Percentiles rank a stretch among this genome's conserved stretches.
Conservation (phyloP, 176 grass and related monocot species). For the Musa schizocarpa region DNA sequence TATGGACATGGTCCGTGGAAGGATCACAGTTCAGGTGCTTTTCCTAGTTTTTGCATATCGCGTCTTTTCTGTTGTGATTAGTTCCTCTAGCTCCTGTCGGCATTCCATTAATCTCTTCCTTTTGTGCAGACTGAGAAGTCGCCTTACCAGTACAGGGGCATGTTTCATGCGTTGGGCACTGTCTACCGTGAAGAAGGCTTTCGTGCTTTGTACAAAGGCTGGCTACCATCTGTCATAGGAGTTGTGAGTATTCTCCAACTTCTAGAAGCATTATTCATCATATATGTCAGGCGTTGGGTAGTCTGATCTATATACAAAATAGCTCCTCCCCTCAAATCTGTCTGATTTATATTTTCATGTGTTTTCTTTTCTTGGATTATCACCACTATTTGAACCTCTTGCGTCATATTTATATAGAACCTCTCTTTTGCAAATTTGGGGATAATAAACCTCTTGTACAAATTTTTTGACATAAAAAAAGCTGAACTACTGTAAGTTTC, state of each 20-base stretch:
- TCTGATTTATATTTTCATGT: no score
- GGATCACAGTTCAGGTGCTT: slow-evolving; percentile 92
- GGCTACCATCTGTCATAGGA: slow-evolving; percentile 94
- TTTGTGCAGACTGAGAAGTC: slow-evolving; percentile 69
- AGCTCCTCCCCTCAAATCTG: no score
- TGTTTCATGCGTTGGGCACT: slow-evolving; percentile 85
- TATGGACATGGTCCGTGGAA: slow-evolving; percentile 97
- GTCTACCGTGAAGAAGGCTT: slow-evolving; percentile 94
- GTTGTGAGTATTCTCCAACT: slow-evolving; percentile 46
- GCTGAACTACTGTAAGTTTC: no score
- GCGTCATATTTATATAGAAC: no score
- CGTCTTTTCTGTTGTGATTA: slow-evolving; percentile 13
- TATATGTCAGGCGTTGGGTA: no score
- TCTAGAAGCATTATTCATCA: neutral
- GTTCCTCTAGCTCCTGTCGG: neutral
- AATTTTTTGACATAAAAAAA: no score
- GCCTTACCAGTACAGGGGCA: slow-evolving; percentile 90
- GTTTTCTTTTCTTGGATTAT: no score
- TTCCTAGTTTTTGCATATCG: neutral
- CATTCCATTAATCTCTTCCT: neutral
- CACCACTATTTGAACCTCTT: no score
- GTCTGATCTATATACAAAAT: no score
- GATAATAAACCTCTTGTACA: no score
- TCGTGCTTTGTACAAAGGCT: slow-evolving; percentile 84
- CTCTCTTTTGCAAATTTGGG: no score